Percentiles rank a stretch among this genome's conserved stretches.
Evolutionary conservation across 148 eudicot species (phyloP).

Genomic region (Vaccinium vitisidaea): DNA sequence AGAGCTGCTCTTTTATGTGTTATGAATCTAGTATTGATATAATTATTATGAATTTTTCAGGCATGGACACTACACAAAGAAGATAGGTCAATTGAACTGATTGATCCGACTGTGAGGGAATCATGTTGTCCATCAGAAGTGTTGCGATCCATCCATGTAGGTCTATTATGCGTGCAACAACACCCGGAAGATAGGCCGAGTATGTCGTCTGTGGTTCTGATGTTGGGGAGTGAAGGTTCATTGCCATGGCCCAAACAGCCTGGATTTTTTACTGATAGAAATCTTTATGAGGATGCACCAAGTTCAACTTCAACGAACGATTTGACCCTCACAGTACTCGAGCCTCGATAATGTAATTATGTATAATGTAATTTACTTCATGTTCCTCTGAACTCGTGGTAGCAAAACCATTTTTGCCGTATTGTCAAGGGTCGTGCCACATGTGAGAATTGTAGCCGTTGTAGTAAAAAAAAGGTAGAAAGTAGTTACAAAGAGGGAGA

Average conservation of each 20-base stretch:
- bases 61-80: constrained; percentile 28
- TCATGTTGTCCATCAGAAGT: neutral
- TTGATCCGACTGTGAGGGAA: neutral
- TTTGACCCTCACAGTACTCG: neutral
- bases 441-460: neutral
- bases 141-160: neutral
- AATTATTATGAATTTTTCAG: constrained; percentile 10
- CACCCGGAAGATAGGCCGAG: no score
- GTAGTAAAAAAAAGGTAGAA: neutral
- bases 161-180: no score
- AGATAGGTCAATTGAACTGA: constrained; percentile 21
- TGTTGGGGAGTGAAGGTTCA: no score
- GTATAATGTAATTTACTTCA: neutral
- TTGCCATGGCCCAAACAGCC: neutral
- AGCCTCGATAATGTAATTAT: neutral
- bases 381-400: neutral
- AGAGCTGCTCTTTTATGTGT: neutral
- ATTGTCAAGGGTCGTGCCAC: neutral
- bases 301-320: neutral
- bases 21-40: neutral
- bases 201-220: no score
- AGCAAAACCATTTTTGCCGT: neutral
- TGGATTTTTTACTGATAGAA: neutral
- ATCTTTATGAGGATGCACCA: neutral
- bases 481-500: neutral